phyloP scores from a whole-genome alignment of 768 basidiomycete genomes.

The Leccinum barrowsii region DNA sequence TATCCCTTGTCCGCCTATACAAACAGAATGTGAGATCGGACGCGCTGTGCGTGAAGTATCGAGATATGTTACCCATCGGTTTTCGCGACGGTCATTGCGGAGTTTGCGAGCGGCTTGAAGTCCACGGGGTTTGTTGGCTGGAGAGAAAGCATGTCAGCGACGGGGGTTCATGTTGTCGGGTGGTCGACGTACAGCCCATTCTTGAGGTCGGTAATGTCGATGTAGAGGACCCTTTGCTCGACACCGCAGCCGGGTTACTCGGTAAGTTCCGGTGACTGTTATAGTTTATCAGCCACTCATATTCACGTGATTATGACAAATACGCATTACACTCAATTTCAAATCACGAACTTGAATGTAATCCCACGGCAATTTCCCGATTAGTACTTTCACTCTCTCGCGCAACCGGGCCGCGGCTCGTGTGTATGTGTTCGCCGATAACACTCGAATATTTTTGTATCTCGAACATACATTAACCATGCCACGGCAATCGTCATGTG shows the following conservation, averaged over 20 bases:
- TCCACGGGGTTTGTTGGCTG: constrained; percentile 99
- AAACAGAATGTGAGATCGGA: constrained; percentile 14
- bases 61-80: constrained; percentile 82
- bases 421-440: background rate
- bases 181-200: constrained; percentile 77
- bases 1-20: constrained; percentile 92
- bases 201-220: constrained; percentile 55
- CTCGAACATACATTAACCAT: background rate
- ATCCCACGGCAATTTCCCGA: no score
- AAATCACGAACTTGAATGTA: background rate
- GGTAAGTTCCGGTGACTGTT: constrained; percentile 37
- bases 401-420: constrained; percentile 2
- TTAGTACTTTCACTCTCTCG: background rate
- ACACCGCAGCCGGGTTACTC: constrained; percentile 9
- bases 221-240: constrained; percentile 22
- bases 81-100: constrained; percentile 87
- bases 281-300: constrained; percentile 39
- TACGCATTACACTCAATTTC: background rate
- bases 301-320: constrained; percentile 6
- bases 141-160: constrained; percentile 4
- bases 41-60: background rate
- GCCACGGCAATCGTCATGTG: background rate
- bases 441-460: background rate
- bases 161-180: constrained; percentile 5
- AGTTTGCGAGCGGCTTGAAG: constrained; percentile 99